phyloP scores from a whole-genome alignment of 164 flowering plant species.

The Nelumbo lutea region DNA sequence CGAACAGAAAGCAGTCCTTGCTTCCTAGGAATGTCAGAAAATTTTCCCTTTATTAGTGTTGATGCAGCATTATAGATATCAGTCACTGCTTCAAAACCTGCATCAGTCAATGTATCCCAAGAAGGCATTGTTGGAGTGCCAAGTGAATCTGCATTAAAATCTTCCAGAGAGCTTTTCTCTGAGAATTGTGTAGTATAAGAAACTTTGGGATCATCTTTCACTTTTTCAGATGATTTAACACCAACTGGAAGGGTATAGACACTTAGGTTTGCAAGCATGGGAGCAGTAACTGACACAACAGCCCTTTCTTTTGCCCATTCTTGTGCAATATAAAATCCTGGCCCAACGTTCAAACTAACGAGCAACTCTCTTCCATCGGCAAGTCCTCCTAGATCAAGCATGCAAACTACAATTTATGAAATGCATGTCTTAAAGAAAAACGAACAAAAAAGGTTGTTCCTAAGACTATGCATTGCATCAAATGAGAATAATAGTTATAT shows the following conservation, averaged over 20 bases:
- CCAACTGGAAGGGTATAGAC: slow-evolving; percentile 73
- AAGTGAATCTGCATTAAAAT: slow-evolving; percentile 16
- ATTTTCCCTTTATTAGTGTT: slow-evolving; percentile 31
- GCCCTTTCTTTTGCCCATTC: slow-evolving; percentile 53
- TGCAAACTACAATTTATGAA: slow-evolving; percentile 2
- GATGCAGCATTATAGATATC: slow-evolving; percentile 43
- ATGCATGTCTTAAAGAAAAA: background rate
- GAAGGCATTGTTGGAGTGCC: slow-evolving; percentile 25
- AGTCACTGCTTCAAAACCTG: slow-evolving; percentile 38
- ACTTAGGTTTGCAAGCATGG: slow-evolving; percentile 35
- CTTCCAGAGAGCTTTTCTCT: slow-evolving; percentile 25
- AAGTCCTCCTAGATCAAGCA: slow-evolving; percentile 30
- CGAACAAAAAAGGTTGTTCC: slow-evolving; percentile 3
- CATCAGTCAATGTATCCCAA: slow-evolving; percentile 46
- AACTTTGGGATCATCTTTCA: slow-evolving; percentile 18
- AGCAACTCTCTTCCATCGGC: slow-evolving; percentile 58
- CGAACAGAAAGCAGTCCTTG: slow-evolving; percentile 71
- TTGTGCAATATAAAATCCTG: slow-evolving; percentile 43
- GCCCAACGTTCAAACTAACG: slow-evolving; percentile 46
- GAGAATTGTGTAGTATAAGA: slow-evolving; percentile 16
- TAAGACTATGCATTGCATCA: background rate
- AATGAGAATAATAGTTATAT: no score
- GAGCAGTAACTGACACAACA: slow-evolving; percentile 25
- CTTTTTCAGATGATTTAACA: slow-evolving; percentile 46
- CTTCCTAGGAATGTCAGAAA: slow-evolving; percentile 41